Evolutionary conservation across 2,329 filamentous ascomycete species (phyloP), one percentile per base, ranked within the genome.

Genomic region (Aspergillus oerlinghausenensis): DNA sequence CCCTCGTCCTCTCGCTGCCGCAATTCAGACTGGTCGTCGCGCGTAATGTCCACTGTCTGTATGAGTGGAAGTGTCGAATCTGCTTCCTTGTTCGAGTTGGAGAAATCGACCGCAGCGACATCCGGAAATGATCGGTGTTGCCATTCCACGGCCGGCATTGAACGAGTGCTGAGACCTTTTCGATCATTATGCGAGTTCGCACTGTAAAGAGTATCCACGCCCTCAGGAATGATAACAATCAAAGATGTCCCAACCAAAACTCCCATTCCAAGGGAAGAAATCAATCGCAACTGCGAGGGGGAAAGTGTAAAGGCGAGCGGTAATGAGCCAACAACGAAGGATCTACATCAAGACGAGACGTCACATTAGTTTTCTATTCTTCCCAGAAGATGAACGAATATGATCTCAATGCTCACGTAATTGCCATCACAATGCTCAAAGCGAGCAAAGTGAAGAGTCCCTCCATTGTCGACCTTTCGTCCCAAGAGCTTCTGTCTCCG

Each of bases 151-250:
- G 66, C 60, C 48, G 64, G 52, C 5, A 63, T 55, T 9, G 67
- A 62, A 40, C 68, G 69, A 19, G 63, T 64, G 59, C 60, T 69
- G 49, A 71, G 65, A 57, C 63, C 69, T 55, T 72, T 75, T 56
- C 58, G 68, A 57, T 54, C 51, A 49, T 65, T 67, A 29, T 67
- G 57, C 19, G 68, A 60, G 51, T 67, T 75, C 40, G 84, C 80
- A 64, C 77, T 86, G 65, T 94, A 90, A 56, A 97, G 82, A 3
- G 94, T 93, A 71, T 97, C 92, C 58, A 97, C 88, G 40, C 94
- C 94, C 74, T 99, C 94, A 0, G 94, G 94, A 67, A 99, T 96
- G 69, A 99, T 97, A 32, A 99, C 92, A 62, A 97, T 93, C 62
- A 99, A 82, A 1, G 93, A 93, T 28, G 94, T 97, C 38, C 94